Base-by-base conservation (phyloP, 495 filamentous ascomycete genomes). In the Penicilliopsis zonata region DNA sequence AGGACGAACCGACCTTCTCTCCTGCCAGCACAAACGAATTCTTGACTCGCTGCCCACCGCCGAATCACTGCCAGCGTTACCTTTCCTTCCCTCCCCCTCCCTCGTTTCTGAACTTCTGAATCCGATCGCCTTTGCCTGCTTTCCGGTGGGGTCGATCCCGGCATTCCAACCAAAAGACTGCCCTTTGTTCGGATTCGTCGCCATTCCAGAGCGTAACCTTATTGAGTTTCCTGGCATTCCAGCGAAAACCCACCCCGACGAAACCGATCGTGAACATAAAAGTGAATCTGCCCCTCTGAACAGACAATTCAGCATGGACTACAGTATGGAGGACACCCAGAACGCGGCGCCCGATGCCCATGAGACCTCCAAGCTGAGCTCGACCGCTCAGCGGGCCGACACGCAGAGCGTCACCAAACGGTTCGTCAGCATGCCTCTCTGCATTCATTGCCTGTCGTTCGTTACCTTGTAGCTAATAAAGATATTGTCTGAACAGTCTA, bases 401-500 rank as follows among this genome's bases (percentile, higher is more conserved):
- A 74, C 72, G 22, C 80, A 82, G 53, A 82, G 80, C 61, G 80
- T 82, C 16, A 78, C 78, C 40, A 87, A 87, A 60, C 70, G 82
- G 82, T 85, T 63, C 27, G 62, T 50, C 18, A 23, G n/a, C n/a
- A n/a, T n/a, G n/a, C n/a, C n/a, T n/a, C n/a, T n/a, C n/a, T n/a
- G n/a, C n/a, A n/a, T n/a, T n/a, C n/a, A n/a, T n/a, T n/a, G n/a
- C n/a, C n/a, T n/a, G n/a, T n/a, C n/a, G n/a, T n/a, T n/a, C n/a
- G n/a, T n/a, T n/a, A n/a, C n/a, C n/a, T n/a, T n/a, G n/a, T n/a
- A n/a, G n/a, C n/a, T n/a, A n/a, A n/a, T n/a, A n/a, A n/a, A n/a
- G n/a, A n/a, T n/a, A n/a, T 5, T 27, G 25, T 36, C 9, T 0
- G 10, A 51, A 17, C 55, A 96, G 88, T 40, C 70, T 99, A 37